Conservation (phyloP, 768 basidiomycete genomes). For the Candolleomyces eurysporus region DNA sequence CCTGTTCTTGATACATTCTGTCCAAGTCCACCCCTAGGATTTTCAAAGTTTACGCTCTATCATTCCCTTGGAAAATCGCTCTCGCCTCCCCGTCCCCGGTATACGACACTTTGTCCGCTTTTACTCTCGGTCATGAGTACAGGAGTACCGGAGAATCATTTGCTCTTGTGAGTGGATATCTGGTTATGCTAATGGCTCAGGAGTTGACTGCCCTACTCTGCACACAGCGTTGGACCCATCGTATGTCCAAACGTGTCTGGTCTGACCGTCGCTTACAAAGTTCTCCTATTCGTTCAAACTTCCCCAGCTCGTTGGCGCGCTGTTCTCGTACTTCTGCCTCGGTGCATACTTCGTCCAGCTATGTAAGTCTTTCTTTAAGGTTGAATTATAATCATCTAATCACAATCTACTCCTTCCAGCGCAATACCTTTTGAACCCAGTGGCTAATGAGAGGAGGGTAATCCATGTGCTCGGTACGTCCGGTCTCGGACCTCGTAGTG, state of each 20-base stretch:
- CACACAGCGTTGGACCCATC: neutral
- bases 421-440: neutral
- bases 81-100: too few relatives aligned
- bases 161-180: too few relatives aligned
- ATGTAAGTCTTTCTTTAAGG: neutral
- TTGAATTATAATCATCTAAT: neutral
- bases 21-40: too few relatives aligned
- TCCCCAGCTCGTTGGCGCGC: neutral
- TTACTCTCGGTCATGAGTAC: too few relatives aligned
- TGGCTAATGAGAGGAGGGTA: neutral
- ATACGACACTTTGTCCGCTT: too few relatives aligned
- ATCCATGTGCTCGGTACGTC: neutral
- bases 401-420: neutral
- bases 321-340: neutral
- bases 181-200: too few relatives aligned
- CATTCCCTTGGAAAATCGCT: too few relatives aligned
- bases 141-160: too few relatives aligned
- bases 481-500: neutral
- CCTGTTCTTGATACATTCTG: too few relatives aligned
- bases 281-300: neutral
- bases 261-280: neutral
- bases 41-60: too few relatives aligned
- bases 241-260: neutral
- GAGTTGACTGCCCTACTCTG: too few relatives aligned
- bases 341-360: neutral